Base-by-base conservation (phyloP, 164 flowering plant genomes). In the Paratinospora sagittata region DNA sequence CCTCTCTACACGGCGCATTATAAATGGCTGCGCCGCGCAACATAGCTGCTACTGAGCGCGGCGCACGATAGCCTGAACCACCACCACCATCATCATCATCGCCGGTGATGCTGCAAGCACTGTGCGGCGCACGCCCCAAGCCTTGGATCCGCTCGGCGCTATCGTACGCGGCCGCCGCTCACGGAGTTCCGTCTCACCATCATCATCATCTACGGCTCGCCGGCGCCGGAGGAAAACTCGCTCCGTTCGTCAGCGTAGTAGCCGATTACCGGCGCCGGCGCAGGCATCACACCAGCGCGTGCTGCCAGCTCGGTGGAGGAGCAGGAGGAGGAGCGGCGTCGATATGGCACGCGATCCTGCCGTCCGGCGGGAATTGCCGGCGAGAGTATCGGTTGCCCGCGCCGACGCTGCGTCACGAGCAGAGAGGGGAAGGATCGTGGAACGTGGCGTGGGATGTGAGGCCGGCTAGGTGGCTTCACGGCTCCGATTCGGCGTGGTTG, bases 381-480 rank as follows among this genome's bases (percentile, higher is more conserved):
- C 57, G 64, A 34, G 58, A 39, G n/a, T 24, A 30, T 66, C 63
- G 75, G 33, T n/a, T 24, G 57, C 71, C 68, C 55, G 49, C 74
- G 26, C 49, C 70, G 63, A 49, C 76, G 26, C 58, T 68, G 33
- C 76, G 72, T 19, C 68, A 71, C 23, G 83, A 80, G 52, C 76
- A 68, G 76, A 84, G 76, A 34, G 97, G 91, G 2, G 97, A 90
- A 69, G 97, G 96, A 4, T 90, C 96, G 6, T 92, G 96, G 96
- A 92, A 90, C 71, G 97, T 82, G 21, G 88, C 90, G 6, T 88
- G 88, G 86, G 97, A 90, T 67, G 86, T 85, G 0, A 68, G 98
- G 8, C 98, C 98, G 6, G 98, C 98, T 8, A 75, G 98, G 68
- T 92, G 98, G 98, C 81, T 92, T 27, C 90, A 88, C 65, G 75